Conservation (phyloP, 2,329 filamentous ascomycete species). For the Lecanicillium sp. region DNA sequence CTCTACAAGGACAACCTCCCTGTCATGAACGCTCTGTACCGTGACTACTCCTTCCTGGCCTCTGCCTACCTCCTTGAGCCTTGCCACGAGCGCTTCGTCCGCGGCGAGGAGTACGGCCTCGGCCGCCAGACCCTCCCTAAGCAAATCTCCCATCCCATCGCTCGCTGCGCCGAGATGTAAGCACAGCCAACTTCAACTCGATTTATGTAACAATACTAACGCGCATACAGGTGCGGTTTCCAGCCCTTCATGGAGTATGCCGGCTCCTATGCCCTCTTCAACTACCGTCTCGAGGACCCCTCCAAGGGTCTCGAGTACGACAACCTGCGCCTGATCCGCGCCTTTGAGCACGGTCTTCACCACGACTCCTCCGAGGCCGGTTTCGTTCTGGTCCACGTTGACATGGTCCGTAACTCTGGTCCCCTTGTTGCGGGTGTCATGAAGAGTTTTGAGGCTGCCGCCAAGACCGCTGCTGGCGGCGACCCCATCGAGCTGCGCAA, state of each 20-base stretch:
- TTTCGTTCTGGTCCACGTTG: conserved; percentile 91
- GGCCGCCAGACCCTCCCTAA: conserved; percentile 67
- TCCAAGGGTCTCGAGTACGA: conserved; percentile 51
- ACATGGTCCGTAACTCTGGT: conserved; percentile 87
- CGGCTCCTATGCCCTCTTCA: conserved; percentile 62
- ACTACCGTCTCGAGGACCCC: conserved; percentile 57
- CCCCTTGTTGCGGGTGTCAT: conserved; percentile 68
- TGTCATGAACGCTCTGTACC: conserved; percentile 77
- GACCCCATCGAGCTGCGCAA: conserved; percentile 35
- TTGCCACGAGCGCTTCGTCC: conserved; percentile 69
- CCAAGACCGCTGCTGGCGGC: conserved; percentile 23
- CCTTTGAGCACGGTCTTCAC: conserved; percentile 85
- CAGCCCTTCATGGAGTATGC: conserved; percentile 90
- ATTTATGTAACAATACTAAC: conserved; percentile 3
- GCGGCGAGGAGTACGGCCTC: conserved; percentile 70
- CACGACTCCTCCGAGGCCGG: conserved; percentile 84
- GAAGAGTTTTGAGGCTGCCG: conserved; percentile 54
- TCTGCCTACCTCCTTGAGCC: conserved; percentile 89
- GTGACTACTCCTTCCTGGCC: conserved; percentile 87
- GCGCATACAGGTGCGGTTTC: conserved; percentile 53
- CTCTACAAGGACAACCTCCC: conserved; percentile 67
- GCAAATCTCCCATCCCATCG: conserved; percentile 73
- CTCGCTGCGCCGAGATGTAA: conserved; percentile 78
- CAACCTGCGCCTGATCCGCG: conserved; percentile 78
- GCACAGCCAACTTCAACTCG: conserved; percentile 30